Conservation (phyloP, 2,329 filamentous ascomycete genomes). For the Trichophyton equinum region DNA sequence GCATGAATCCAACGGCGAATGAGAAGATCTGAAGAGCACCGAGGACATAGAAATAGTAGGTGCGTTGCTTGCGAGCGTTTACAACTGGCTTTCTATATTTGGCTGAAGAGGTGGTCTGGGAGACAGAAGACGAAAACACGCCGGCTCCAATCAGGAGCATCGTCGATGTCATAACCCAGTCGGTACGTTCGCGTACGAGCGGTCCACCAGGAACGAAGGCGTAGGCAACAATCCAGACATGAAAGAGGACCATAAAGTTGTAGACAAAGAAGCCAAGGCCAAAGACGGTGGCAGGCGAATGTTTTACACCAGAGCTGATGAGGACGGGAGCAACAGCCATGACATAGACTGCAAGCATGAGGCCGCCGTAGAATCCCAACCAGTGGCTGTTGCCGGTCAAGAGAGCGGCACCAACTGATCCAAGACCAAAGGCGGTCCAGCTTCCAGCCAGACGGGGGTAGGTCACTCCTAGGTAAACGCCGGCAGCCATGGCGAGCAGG, state of each 20-base stretch:
- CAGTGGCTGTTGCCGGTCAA: constrained; percentile 70
- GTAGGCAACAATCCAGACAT: constrained; percentile 97
- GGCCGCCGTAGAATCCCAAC: constrained; percentile 76
- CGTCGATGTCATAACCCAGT: constrained; percentile 82
- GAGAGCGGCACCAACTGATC: constrained; percentile 64
- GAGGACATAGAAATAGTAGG: constrained; percentile 60
- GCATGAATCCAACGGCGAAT: constrained; percentile 67
- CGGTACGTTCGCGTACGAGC: constrained; percentile 82
- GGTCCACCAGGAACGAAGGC: constrained; percentile 93
- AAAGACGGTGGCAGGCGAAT: constrained; percentile 67
- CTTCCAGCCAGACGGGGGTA: constrained; percentile 57
- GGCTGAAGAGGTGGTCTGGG: constrained; percentile 35
- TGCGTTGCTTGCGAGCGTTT: constrained; percentile 40
- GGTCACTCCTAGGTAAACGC: constrained; percentile 63
- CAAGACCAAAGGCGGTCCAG: constrained; percentile 68
- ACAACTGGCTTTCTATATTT: constrained; percentile 26
- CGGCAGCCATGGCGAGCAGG: constrained; percentile 72
- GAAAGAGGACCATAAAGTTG: constrained; percentile 90
- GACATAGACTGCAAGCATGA: constrained; percentile 64
- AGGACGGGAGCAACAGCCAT: constrained; percentile 67
- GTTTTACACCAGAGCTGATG: constrained; percentile 61
- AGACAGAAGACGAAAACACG: constrained; percentile 54
- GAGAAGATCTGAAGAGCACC: constrained; percentile 69
- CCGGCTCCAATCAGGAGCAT: constrained; percentile 78
- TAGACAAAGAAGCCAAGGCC: constrained; percentile 82